Evolutionary conservation across 257 asterid genomes (phyloP).

Genomic region (Linderniella brevidens): DNA sequence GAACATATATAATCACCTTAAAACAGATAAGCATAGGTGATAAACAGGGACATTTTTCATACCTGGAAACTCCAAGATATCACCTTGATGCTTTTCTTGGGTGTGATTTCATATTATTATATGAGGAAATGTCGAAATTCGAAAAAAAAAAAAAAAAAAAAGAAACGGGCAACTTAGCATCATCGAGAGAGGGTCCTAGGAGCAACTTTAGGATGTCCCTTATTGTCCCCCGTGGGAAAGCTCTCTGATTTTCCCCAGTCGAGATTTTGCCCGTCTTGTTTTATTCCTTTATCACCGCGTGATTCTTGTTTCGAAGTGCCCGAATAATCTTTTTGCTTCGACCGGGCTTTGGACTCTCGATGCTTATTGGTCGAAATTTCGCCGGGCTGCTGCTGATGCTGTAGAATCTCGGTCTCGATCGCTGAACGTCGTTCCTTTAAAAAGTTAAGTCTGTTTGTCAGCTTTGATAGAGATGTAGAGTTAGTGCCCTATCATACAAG

Average conservation of each 20-base stretch:
- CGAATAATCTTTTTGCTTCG: slow-evolving; percentile 9
- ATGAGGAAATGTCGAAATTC: neutral
- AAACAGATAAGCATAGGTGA: no score
- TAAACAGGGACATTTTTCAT: no score
- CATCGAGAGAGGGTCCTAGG: slow-evolving; percentile 55
- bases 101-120: no score
- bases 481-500: slow-evolving; percentile 47
- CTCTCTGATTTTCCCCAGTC: slow-evolving; percentile 54
- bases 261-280: slow-evolving; percentile 24
- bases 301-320: slow-evolving; percentile 10
- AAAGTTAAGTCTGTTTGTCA: slow-evolving; percentile 80
- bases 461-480: slow-evolving; percentile 60
- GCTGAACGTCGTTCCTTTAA: slow-evolving; percentile 78
- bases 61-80: no score
- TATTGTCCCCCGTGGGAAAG: slow-evolving; percentile 28
- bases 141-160: neutral
- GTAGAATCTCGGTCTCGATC: slow-evolving; percentile 53
- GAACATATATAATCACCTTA: no score
- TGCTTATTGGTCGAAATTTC: slow-evolving; percentile 13
- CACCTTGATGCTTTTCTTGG: no score
- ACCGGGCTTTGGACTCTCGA: slow-evolving; percentile 24
- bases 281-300: slow-evolving; percentile 19
- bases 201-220: slow-evolving; percentile 26
- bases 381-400: slow-evolving; percentile 12
- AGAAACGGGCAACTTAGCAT: slow-evolving; percentile 9